A percentile compares a stretch with the other conserved stretches of the same genome.
phyloP scores from a whole-genome alignment of 352 stramenopile species.

The Pythium sukuiense region DNA sequence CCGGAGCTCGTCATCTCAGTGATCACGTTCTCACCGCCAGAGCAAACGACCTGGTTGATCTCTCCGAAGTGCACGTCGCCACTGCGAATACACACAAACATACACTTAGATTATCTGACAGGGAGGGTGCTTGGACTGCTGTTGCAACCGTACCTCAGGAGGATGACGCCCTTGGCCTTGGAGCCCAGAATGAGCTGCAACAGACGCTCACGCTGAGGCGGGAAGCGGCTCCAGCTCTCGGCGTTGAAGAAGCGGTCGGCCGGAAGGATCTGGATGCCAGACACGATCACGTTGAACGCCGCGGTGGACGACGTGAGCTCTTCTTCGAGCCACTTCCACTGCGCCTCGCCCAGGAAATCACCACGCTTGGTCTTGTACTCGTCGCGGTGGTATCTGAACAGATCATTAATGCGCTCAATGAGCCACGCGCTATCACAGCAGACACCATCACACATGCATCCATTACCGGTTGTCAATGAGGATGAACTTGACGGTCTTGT shows the following conservation, averaged over 20 bases:
- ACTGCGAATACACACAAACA: constrained; percentile 32
- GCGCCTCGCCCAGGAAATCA: constrained; percentile 69
- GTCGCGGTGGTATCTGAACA: constrained; percentile 86
- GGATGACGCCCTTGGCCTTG: constrained; percentile 82
- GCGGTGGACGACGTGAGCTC: constrained; percentile 78
- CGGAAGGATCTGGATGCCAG: constrained; percentile 88
- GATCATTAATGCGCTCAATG: too few species aligned
- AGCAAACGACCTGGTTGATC: constrained; percentile 91
- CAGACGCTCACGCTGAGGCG: constrained; percentile 74
- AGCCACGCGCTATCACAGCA: too few species aligned
- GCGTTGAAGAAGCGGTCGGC: constrained; percentile 76
- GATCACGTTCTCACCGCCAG: constrained; percentile 52
- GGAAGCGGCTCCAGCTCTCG: constrained; percentile 91
- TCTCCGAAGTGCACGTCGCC: constrained; percentile 94
- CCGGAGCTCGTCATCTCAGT: constrained; percentile 91
- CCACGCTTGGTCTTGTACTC: constrained; percentile 58
- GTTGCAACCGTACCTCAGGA: constrained; percentile 61
- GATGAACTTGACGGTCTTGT: constrained; percentile 83
- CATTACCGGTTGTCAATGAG: constrained; percentile 72
- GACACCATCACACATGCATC: constrained; percentile 19
- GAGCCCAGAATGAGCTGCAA: constrained; percentile 84
- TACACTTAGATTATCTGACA: too few species aligned
- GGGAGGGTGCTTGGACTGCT: not conserved
- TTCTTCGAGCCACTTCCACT: constrained; percentile 87
- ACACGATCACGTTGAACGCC: constrained; percentile 93